Conservation (phyloP, 306 rosid genomes). For the Casuarina cunninghamiana region DNA sequence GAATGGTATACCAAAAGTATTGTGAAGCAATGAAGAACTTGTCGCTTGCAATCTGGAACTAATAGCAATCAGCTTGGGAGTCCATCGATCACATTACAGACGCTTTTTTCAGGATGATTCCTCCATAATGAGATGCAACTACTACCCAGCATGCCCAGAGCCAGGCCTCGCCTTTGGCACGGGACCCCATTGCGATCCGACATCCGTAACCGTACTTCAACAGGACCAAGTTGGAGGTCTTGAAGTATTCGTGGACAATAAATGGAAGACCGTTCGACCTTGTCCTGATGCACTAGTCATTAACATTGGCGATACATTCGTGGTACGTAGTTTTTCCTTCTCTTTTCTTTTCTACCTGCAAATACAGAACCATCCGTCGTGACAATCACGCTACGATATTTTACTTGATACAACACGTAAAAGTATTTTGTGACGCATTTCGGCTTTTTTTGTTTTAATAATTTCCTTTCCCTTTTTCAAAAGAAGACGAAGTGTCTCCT, state of each 20-base stretch:
- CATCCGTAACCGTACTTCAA: slow-evolving; percentile 68
- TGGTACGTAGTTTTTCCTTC: slow-evolving; percentile 29
- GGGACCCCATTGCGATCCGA: slow-evolving; percentile 88
- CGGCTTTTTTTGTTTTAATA: too few species aligned
- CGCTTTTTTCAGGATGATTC: slow-evolving; percentile 54
- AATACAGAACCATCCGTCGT: too few species aligned
- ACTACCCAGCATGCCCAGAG: slow-evolving; percentile 60
- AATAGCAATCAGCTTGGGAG: slow-evolving; percentile 66
- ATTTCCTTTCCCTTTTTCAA: too few species aligned
- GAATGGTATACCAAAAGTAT: slow-evolving; percentile 54
- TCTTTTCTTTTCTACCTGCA: neutral
- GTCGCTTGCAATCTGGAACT: slow-evolving; percentile 53
- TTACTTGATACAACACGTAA: too few species aligned
- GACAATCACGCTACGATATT: too few species aligned
- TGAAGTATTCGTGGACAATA: slow-evolving; percentile 52
- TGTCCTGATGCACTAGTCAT: slow-evolving; percentile 51
- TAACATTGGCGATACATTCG: slow-evolving; percentile 77
- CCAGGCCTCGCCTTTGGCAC: slow-evolving; percentile 60
- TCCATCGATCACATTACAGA: slow-evolving; percentile 43
- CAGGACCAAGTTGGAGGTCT: slow-evolving; percentile 80
- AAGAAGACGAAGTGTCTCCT: too few species aligned
- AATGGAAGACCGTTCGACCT: slow-evolving; percentile 60
- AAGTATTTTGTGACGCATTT: too few species aligned
- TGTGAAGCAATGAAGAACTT: slow-evolving; percentile 60
- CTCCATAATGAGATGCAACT: slow-evolving; percentile 75